These are phyloP conservation scores for Nicotiana rustica DNA, from an alignment of 305 asterid species.

Conservation along the genomic window DNA sequence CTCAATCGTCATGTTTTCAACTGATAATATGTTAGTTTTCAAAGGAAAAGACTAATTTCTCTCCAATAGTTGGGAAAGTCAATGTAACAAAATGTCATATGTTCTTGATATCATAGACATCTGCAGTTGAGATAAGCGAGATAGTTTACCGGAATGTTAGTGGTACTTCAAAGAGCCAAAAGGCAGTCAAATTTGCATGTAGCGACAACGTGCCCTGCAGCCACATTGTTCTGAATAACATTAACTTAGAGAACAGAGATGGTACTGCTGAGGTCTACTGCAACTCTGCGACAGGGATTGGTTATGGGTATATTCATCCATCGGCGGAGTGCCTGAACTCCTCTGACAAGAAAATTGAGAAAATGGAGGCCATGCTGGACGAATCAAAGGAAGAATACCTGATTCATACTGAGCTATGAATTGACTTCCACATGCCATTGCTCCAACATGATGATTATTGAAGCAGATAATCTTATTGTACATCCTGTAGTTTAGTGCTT, in stretches of 20 bases:
- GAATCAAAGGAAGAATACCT: slow-evolving; percentile 43
- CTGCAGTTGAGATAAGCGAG: slow-evolving; percentile 84
- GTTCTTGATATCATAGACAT: slow-evolving; percentile 51
- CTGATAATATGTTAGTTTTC: not conserved
- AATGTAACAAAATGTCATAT: not conserved
- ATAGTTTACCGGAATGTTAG: slow-evolving; percentile 81
- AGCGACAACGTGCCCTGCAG: slow-evolving; percentile 91
- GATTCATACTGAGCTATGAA: slow-evolving; percentile 72
- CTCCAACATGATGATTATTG: slow-evolving; percentile 17
- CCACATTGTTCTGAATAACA: slow-evolving; percentile 75
- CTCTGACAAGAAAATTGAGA: slow-evolving; percentile 45
- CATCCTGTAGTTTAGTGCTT: slow-evolving; percentile 28
- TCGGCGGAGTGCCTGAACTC: slow-evolving; percentile 79
- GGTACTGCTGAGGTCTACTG: slow-evolving; percentile 86
- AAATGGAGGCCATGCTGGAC: slow-evolving; percentile 38
- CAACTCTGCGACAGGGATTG: slow-evolving; percentile 82
- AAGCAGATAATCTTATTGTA: not conserved
- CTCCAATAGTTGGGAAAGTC: slow-evolving; percentile 10
- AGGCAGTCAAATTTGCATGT: slow-evolving; percentile 88
- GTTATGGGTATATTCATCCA: slow-evolving; percentile 75
- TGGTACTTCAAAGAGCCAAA: slow-evolving; percentile 78
- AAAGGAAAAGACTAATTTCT: not conserved
- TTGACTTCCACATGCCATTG: slow-evolving; percentile 29
- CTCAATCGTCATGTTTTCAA: slow-evolving; percentile 24
- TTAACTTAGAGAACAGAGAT: slow-evolving; percentile 69